Percentiles rank a stretch among this genome's conserved stretches.
phyloP scores from a whole-genome alignment of 2,329 filamentous ascomycete species.

The Daldinia sp. region DNA sequence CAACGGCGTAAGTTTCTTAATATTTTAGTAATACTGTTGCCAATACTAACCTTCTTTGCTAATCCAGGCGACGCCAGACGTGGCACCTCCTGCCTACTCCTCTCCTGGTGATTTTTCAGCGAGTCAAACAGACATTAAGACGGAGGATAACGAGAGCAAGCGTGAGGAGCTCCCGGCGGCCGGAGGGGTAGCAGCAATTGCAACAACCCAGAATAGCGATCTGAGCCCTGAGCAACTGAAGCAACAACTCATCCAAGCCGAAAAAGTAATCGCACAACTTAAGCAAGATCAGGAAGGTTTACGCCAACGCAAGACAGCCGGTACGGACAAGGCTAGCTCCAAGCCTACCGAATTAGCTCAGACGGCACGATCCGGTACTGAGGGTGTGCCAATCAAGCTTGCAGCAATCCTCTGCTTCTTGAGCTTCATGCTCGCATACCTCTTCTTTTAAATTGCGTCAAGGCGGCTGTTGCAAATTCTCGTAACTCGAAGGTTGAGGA shows the following conservation, averaged over 20 bases:
- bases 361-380: constrained; percentile 67
- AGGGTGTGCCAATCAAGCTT: constrained; percentile 88
- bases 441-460: constrained; percentile 80
- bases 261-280: constrained; percentile 77
- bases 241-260: constrained; percentile 79
- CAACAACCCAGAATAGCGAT: constrained; percentile 60
- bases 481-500: constrained; percentile 14
- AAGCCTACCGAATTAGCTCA: constrained; percentile 63
- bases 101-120: constrained; percentile 57
- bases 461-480: constrained; percentile 27
- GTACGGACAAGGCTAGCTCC: constrained; percentile 60
- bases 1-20: constrained; percentile 56
- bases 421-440: constrained; percentile 93
- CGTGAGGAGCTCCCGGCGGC: constrained; percentile 49
- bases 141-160: constrained; percentile 49
- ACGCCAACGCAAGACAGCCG: constrained; percentile 79
- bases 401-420: constrained; percentile 86
- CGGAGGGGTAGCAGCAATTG: constrained; percentile 59
- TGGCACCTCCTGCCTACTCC: constrained; percentile 58
- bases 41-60: constrained; percentile 35
- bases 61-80: constrained; percentile 59
- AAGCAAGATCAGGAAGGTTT: constrained; percentile 76
- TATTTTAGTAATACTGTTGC: constrained; percentile 18
- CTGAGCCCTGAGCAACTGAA: constrained; percentile 71
- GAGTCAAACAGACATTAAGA: constrained; percentile 51